These are phyloP conservation scores for Phaeosphaeria sp. DNA, from an alignment of 2,329 filamentous ascomycete genomes.

Conservation along the genomic window DNA sequence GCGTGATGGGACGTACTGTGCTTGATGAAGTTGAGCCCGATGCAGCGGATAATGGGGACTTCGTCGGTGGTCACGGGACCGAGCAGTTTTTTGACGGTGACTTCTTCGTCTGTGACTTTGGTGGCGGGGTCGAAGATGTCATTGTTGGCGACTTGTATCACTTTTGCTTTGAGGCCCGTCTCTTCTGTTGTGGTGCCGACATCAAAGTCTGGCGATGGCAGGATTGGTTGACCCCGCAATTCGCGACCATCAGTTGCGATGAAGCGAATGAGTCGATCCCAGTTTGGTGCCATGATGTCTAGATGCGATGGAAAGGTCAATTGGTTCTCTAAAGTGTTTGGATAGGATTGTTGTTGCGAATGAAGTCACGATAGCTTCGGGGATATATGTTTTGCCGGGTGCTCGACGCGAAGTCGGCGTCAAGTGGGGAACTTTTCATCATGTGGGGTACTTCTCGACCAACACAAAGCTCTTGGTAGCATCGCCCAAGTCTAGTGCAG, in stretches of 20 bases:
- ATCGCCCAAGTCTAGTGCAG: too few relatives aligned
- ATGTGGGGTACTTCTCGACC: neutral
- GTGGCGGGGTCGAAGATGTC: slow-evolving; percentile 60
- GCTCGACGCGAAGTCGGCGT: slow-evolving; percentile 19
- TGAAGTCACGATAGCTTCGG: neutral
- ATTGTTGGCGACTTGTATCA: slow-evolving; percentile 55
- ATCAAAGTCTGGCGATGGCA: slow-evolving; percentile 55
- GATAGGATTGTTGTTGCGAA: too few relatives aligned
- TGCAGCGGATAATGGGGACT: slow-evolving; percentile 64
- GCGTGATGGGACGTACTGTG: too few relatives aligned
- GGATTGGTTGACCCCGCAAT: slow-evolving; percentile 61
- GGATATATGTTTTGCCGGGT: slow-evolving; percentile 28
- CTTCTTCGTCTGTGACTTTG: slow-evolving; percentile 60
- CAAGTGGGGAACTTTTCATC: slow-evolving; percentile 10
- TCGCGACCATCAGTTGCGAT: slow-evolving; percentile 58
- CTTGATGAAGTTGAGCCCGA: slow-evolving; percentile 66
- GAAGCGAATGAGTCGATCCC: slow-evolving; percentile 64
- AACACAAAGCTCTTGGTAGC: too few relatives aligned
- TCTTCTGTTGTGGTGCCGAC: slow-evolving; percentile 56
- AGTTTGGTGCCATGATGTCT: slow-evolving; percentile 37
- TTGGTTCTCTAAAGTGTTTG: neutral
- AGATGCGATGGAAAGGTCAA: neutral
- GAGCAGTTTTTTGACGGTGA: slow-evolving; percentile 60
- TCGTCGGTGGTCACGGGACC: slow-evolving; percentile 59
- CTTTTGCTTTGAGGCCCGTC: slow-evolving; percentile 59